A percentile compares a stretch with the other conserved stretches of the same genome.
Conservation (phyloP, 768 basidiomycete genomes). For the Rhodocollybia butyracea region DNA sequence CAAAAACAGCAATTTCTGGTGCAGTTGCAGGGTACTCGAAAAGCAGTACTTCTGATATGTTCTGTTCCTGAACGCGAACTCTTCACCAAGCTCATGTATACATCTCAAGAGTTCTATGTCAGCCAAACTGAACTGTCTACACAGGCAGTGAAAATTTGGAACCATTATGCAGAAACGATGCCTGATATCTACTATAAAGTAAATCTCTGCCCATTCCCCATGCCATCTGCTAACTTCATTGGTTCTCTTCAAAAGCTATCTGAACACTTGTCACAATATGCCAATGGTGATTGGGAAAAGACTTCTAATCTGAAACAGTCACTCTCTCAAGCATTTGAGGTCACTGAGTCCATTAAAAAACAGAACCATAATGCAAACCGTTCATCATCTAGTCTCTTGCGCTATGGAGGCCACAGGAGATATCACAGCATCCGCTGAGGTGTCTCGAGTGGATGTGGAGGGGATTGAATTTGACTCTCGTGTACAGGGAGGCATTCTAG, state of each 20-base stretch:
- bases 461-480: constrained; percentile 78
- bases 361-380: neutral
- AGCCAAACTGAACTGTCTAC: neutral
- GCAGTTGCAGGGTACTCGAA: neutral
- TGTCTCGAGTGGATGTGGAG: constrained; percentile 68
- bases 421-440: constrained; percentile 79
- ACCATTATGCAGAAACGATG: neutral
- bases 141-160: neutral
- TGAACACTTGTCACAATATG: neutral
- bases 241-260: neutral
- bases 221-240: neutral
- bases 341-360: neutral
- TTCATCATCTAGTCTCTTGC: constrained; percentile 49
- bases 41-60: constrained; percentile 7
- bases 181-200: neutral
- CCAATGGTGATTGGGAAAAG: neutral
- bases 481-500: constrained; percentile 80
- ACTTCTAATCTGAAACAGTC: neutral
- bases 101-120: neutral
- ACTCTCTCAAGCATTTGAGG: neutral
- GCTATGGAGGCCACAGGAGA: constrained; percentile 88
- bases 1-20: constrained; percentile 3
- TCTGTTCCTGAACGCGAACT: neutral
- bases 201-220: neutral
- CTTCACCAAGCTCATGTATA: neutral